These are phyloP conservation scores for Cicer judaicum DNA, from an alignment of 306 rosid genomes.

Conservation along the genomic window DNA sequence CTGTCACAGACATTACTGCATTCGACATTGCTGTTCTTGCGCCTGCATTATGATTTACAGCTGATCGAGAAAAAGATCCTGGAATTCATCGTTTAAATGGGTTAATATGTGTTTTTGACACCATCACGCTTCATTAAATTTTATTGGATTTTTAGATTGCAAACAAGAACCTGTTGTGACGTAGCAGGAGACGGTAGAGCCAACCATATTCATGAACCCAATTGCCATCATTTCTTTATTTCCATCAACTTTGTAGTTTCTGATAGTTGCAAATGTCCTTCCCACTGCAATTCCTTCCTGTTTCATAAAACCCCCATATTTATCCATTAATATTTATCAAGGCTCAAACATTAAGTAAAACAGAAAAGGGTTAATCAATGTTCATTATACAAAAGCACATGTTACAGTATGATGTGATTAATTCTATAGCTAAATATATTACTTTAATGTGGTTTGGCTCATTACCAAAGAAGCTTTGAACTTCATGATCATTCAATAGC, in stretches of 20 bases:
- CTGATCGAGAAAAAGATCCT: conserved; percentile 96
- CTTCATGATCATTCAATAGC: too few relatives aligned
- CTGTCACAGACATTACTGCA: conserved; percentile 76
- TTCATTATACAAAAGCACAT: background rate
- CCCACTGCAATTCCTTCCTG: conserved; percentile 99
- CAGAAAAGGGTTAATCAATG: background rate
- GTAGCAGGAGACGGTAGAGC: conserved; percentile 84
- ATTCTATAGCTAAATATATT: background rate
- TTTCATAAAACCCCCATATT: conserved; percentile 15
- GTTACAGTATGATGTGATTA: background rate
- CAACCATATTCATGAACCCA: conserved; percentile 87
- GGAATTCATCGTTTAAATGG: conserved; percentile 32
- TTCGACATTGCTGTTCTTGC: conserved; percentile 80
- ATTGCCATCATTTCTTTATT: conserved; percentile 98
- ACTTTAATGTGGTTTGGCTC: too few relatives aligned
- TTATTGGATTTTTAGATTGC: background rate
- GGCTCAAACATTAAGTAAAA: background rate
- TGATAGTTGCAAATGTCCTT: conserved; percentile 83
- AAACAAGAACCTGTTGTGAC: conserved; percentile 72
- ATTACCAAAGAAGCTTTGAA: too few relatives aligned
- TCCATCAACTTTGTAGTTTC: conserved; percentile 85
- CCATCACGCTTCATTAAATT: background rate
- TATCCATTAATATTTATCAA: background rate
- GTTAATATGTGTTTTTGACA: conserved; percentile 12
- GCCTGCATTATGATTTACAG: conserved; percentile 89